Percentiles rank a stretch among this genome's conserved stretches.
Evolutionary conservation across 2,329 filamentous ascomycete species (phyloP).

Genomic region (Davidsoniella neocaledoniae): DNA sequence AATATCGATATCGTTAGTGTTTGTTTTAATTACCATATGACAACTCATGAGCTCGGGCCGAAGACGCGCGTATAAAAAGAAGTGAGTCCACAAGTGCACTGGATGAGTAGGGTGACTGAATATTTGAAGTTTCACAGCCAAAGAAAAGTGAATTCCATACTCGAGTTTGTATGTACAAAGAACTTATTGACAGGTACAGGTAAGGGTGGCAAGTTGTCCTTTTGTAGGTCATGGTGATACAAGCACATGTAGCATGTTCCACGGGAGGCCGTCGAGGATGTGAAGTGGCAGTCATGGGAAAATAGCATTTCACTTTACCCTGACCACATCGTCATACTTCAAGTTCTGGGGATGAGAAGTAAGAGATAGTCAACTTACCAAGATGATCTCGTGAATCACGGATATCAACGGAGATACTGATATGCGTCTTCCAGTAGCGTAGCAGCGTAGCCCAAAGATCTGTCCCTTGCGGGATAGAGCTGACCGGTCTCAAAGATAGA

Average conservation of each 20-base stretch:
- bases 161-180: background rate
- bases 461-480: background rate
- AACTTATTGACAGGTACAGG: too few species aligned
- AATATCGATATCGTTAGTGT: background rate
- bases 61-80: background rate
- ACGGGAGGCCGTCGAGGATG: too few species aligned
- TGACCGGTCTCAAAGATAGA: background rate
- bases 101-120: background rate
- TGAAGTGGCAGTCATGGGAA: too few species aligned
- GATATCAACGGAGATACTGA: conserved; percentile 10
- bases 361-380: conserved; percentile 1
- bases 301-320: too few species aligned
- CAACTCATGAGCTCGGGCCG: background rate
- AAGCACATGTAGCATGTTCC: too few species aligned
- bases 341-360: too few species aligned
- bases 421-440: conserved; percentile 7
- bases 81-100: background rate
- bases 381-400: conserved; percentile 9
- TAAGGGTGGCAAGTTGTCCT: too few species aligned
- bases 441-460: background rate
- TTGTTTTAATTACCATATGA: background rate
- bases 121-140: too few species aligned
- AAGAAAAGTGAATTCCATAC: too few species aligned
- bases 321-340: too few species aligned
- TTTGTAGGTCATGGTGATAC: too few species aligned